phyloP scores from a whole-genome alignment of 257 asterid species.

The Galeopsis tetrahit region DNA sequence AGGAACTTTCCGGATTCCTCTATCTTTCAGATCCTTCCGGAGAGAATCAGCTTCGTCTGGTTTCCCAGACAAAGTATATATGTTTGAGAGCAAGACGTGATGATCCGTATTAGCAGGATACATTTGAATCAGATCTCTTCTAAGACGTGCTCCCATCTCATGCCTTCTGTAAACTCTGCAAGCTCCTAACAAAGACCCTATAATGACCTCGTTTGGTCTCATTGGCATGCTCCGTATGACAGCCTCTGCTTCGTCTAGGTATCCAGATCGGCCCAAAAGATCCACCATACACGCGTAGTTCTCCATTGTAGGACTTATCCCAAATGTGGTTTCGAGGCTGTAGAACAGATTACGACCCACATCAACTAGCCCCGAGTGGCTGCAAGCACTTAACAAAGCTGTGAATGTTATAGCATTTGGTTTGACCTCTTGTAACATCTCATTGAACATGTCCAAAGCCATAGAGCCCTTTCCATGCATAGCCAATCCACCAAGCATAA shows the following conservation, averaged over 20 bases:
- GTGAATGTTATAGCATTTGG: slow-evolving; percentile 80
- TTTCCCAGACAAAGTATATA: slow-evolving; percentile 63
- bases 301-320: slow-evolving; percentile 70
- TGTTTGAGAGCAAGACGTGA: slow-evolving; percentile 73
- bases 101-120: slow-evolving; percentile 71
- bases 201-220: slow-evolving; percentile 78
- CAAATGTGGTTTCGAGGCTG: slow-evolving; percentile 45
- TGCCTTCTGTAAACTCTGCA: slow-evolving; percentile 60
- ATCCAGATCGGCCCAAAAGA: slow-evolving; percentile 75
- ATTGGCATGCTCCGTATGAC: slow-evolving; percentile 65
- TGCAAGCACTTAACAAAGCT: slow-evolving; percentile 74
- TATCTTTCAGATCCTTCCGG: slow-evolving; percentile 57
- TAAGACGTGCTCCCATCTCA: slow-evolving; percentile 56
- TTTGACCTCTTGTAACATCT: slow-evolving; percentile 61
- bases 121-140: slow-evolving; percentile 51
- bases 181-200: slow-evolving; percentile 82
- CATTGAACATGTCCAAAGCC: slow-evolving; percentile 55
- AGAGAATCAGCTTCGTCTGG: slow-evolving; percentile 57
- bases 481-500: slow-evolving; percentile 77
- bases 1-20: slow-evolving; percentile 69
- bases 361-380: slow-evolving; percentile 82
- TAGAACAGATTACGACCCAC: slow-evolving; percentile 65
- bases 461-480: slow-evolving; percentile 76
- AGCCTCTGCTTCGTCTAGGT: slow-evolving; percentile 71
- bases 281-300: slow-evolving; percentile 82